Conservation (phyloP, 2,329 filamentous ascomycete species). For the Cladorrhinum sp. region DNA sequence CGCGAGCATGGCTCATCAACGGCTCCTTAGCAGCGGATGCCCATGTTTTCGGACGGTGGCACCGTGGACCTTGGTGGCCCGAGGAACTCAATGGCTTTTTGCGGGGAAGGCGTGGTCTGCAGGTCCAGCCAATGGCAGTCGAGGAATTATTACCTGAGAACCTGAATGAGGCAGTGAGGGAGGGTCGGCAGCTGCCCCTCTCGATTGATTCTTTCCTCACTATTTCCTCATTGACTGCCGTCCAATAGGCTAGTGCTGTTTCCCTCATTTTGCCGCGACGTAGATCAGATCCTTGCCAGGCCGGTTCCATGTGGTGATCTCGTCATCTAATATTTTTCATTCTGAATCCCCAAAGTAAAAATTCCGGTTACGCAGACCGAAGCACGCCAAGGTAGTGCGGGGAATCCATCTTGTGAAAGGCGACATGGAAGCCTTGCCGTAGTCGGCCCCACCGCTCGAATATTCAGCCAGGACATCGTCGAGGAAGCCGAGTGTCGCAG, state of each 20-base stretch:
- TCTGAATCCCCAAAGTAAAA: neutral
- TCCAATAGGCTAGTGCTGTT: neutral
- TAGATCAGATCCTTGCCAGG: neutral
- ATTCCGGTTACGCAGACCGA: neutral
- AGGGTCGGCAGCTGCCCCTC: neutral
- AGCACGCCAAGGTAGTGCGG: neutral
- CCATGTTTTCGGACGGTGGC: neutral
- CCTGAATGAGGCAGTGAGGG: neutral
- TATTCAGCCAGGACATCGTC: neutral
- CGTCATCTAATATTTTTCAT: too few species aligned
- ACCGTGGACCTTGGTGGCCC: conserved; percentile 9
- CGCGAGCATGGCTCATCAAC: neutral
- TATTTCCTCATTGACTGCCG: neutral
- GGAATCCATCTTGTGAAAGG: too few species aligned
- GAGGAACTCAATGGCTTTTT: conserved; percentile 3
- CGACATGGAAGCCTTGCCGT: too few species aligned
- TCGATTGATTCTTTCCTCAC: neutral
- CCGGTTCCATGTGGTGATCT: too few species aligned
- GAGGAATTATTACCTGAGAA: neutral
- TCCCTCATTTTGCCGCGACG: neutral
- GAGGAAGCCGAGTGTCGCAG: neutral
- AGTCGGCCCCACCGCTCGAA: neutral
- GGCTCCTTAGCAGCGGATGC: neutral
- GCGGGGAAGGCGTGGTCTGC: conserved; percentile 7
- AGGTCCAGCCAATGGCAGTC: conserved; percentile 6